These are phyloP conservation scores for Sclerotinia minor DNA, from an alignment of 2,329 filamentous ascomycete genomes.

Conservation along the genomic window DNA sequence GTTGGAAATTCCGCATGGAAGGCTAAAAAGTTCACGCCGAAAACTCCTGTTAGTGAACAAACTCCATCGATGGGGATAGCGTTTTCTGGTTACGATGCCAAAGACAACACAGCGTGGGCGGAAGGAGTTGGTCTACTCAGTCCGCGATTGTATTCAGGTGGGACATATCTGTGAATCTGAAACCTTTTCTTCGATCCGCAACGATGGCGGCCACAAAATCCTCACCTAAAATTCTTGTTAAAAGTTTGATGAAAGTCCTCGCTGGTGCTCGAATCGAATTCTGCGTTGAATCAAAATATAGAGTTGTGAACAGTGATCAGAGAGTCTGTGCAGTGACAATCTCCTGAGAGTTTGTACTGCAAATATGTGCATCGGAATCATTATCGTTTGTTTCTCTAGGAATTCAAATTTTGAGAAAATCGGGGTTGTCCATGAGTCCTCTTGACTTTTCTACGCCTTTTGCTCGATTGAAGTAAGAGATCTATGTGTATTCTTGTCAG, in stretches of 20 bases:
- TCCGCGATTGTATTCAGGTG: slow-evolving; percentile 24
- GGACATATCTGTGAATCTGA: slow-evolving; percentile 21
- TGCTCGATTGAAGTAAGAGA: slow-evolving; percentile 21
- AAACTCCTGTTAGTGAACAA: slow-evolving; percentile 43
- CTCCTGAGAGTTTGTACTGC: slow-evolving; percentile 17
- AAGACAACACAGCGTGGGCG: slow-evolving; percentile 37
- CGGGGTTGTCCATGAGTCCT: slow-evolving; percentile 26
- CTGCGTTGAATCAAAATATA: slow-evolving; percentile 16
- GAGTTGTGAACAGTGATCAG: slow-evolving; percentile 19
- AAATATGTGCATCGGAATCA: slow-evolving; percentile 22
- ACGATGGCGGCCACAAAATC: slow-evolving; percentile 20
- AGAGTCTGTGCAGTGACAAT: slow-evolving; percentile 2
- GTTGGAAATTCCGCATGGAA: slow-evolving; percentile 41
- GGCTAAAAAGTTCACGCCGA: slow-evolving; percentile 40
- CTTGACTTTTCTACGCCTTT: slow-evolving; percentile 22
- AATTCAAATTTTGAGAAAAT: slow-evolving; percentile 25
- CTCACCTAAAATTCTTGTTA: slow-evolving; percentile 20
- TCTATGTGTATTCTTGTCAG: slow-evolving; percentile 22
- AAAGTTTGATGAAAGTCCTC: slow-evolving; percentile 25
- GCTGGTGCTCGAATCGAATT: slow-evolving; percentile 18
- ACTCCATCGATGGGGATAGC: slow-evolving; percentile 40
- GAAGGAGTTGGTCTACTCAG: slow-evolving; percentile 34
- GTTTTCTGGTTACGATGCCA: slow-evolving; percentile 36
- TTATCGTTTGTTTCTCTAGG: slow-evolving; percentile 26
- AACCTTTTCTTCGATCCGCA: slow-evolving; percentile 21